Evolutionary conservation across 768 basidiomycete species (phyloP), one percentile per base, ranked within the genome.

Genomic region (Leccinum boreale): DNA sequence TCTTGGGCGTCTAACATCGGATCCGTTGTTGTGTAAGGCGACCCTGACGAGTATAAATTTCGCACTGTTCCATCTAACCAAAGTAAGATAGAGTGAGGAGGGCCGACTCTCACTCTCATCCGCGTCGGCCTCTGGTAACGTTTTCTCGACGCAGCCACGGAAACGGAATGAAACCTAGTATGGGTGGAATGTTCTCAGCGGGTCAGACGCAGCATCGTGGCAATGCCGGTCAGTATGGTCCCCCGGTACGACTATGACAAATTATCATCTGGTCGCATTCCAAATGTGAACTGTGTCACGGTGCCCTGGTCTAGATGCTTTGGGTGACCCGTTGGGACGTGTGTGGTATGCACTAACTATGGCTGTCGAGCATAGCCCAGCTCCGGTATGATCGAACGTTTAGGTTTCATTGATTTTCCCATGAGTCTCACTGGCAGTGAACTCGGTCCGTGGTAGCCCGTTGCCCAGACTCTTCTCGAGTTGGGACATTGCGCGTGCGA

Each of bases 311-410:
- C 56, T 53, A 52, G 62, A 21, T 23, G 29, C 23, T 21, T 56
- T 47, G 59, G 65, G 33, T 28, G 24, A 21, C 47, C 53, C 15
- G 45, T 35, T 51, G 61, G 51, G 35, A 29, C 49, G 48, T 54
- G 57, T 57, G 60, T 62, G 50, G 47, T 49, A 45, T 24, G 44
- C 19, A 61, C 60, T 24, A 57, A 63, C 56, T 66, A 61, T 65
- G 58, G 57, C 42, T 57, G 54, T 57, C 33, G 5, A n/a, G 68
- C 70, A 71, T 68, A 64, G 70, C 72, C 70, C 55, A 58, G 31
- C 14, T 62, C 69, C 69, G 69, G 52, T 62, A 49, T 69, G 67
- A 70, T 70, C 72, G 70, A 73, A 70, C 53, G 45, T 58, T 54
- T 58, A 26, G 35, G 24, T 55, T 51, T 60, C 48, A 21, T 6